Base-by-base conservation (phyloP, 805 yeast genomes). In the Metschnikowia henanensis region DNA sequence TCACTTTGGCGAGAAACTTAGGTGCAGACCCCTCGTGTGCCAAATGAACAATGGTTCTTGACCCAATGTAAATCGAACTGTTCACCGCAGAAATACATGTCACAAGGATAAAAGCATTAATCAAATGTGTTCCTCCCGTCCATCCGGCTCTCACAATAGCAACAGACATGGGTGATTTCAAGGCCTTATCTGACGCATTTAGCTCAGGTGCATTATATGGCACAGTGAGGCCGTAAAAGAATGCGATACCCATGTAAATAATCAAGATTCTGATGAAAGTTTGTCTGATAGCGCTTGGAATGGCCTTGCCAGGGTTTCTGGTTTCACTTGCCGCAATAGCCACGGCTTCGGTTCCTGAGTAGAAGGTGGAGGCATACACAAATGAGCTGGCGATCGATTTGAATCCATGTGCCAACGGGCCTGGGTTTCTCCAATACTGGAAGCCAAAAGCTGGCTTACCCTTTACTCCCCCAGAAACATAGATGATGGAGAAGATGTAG, bases 51-150 rank as follows among this genome's bases (percentile, higher is more conserved):
- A 84, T 67, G 1, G 88, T 76, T 60, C 91, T 71, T 3, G 87
- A 79, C 9, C 86, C 87, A 60, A 84, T 74, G 60, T 79, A 84
- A 40, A 84, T 79, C 28, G 85, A 77, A 32, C 85, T 75, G 64
- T 84, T 84, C 56, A 83, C 79, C 5, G 91, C 86, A 25, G 86
- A 80, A 33, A 85, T 61, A 54, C 87, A 79, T 2, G 85, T 81
- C 12, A 82, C 57, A 45, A 83, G 64, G 49, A 84, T 76, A 54
- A 85, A 76, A 0, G 88, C 80, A 50, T 81, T 81, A 51, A 81
- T 68, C 48, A 81, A 69, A 54, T 83, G 77, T 7, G 76, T 69
- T 20, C 73, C 75, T 13, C 65, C 66, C 4, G 41, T 47, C 75
- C 75, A 70, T 17, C 75, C 75, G 12, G 75, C 75, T 39, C 69